phyloP scores from a whole-genome alignment of 2,329 filamentous ascomycete species.

The Aureobasidium namibiae region DNA sequence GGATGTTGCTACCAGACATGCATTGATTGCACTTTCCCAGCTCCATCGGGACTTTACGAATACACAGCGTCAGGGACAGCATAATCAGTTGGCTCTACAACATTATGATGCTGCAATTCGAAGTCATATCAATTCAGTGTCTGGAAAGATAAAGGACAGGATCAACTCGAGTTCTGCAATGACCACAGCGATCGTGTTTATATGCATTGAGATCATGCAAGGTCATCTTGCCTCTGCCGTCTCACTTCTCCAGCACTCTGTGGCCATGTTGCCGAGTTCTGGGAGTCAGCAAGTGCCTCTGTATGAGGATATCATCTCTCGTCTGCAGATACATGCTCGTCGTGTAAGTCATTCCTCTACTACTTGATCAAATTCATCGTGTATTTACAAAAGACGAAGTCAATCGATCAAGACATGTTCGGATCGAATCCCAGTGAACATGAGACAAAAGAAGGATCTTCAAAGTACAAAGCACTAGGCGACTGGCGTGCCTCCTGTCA shows the following conservation, averaged over 20 bases:
- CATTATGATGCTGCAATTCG: slow-evolving; percentile 2
- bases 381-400: not conserved
- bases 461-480: not conserved
- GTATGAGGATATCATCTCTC: not conserved
- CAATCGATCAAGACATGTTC: not conserved
- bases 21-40: not conserved
- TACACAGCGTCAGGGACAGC: not conserved
- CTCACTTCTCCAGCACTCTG: not conserved
- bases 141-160: not conserved
- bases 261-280: not conserved
- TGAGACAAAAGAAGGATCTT: not conserved
- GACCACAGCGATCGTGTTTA: not conserved
- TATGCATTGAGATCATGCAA: slow-evolving; percentile 3
- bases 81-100: not conserved
- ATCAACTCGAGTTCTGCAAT: not conserved
- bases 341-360: not conserved
- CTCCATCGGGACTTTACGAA: not conserved
- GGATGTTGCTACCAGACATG: not conserved
- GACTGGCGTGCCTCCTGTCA: not conserved
- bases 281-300: not conserved
- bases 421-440: not conserved
- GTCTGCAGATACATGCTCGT: not conserved
- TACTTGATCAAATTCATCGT: too few species aligned
- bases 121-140: not conserved
- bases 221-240: slow-evolving; percentile 2